phyloP scores from a whole-genome alignment of 2,329 filamentous ascomycete genomes.

The Chaetothyriales sp. region DNA sequence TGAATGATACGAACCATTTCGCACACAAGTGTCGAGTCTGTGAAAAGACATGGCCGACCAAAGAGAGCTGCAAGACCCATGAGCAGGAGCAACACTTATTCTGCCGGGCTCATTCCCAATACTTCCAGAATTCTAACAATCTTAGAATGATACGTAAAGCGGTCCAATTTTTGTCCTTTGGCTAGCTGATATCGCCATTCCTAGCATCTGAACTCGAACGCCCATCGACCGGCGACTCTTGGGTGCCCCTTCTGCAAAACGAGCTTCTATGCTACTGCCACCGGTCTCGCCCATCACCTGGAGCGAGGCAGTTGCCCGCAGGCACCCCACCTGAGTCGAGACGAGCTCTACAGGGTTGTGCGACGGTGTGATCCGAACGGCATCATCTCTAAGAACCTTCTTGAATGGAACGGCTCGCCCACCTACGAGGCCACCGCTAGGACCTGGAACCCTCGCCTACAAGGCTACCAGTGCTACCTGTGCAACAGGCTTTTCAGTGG shows the following conservation, averaged over 20 bases:
- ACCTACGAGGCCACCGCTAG: slow-evolving; percentile 27
- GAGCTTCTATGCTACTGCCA: slow-evolving; percentile 34
- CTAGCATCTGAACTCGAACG: not conserved
- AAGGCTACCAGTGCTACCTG: slow-evolving; percentile 39
- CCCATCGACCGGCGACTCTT: slow-evolving; percentile 34
- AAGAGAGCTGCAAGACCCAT: not conserved
- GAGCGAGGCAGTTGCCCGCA: slow-evolving; percentile 41
- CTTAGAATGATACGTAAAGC: not conserved
- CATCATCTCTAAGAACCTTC: slow-evolving; percentile 38
- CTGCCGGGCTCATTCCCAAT: not conserved
- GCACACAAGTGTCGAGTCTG: slow-evolving; percentile 20
- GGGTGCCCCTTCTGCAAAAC: slow-evolving; percentile 43
- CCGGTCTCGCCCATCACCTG: slow-evolving; percentile 43
- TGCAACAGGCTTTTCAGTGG: slow-evolving; percentile 35
- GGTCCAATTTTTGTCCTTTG: not conserved
- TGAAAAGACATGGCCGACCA: slow-evolving; percentile 12
- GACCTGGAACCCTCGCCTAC: slow-evolving; percentile 32
- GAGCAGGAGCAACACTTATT: not conserved
- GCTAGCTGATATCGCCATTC: not conserved
- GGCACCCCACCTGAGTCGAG: slow-evolving; percentile 34
- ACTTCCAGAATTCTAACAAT: not conserved
- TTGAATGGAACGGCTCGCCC: slow-evolving; percentile 32
- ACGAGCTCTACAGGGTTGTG: slow-evolving; percentile 35
- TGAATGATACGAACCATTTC: slow-evolving; percentile 22
- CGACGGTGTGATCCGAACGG: slow-evolving; percentile 35